Conservation (phyloP, 768 basidiomycete genomes). For the Pleurotus platypus region DNA sequence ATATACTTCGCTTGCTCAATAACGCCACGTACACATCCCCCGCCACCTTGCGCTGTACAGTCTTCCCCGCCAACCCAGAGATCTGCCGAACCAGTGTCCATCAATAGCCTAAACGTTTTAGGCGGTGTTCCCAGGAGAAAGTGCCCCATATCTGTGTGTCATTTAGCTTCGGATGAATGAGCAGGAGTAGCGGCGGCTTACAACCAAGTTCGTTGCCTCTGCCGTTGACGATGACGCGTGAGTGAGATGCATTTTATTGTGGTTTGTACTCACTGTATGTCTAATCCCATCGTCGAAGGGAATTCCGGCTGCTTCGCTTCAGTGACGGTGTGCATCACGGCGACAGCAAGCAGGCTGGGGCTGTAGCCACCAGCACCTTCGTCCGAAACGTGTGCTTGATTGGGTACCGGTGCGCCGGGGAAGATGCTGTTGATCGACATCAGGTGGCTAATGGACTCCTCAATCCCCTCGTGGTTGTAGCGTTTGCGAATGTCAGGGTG, state of each 20-base stretch:
- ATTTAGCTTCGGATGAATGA: too few species aligned
- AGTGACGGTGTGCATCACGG: conserved; percentile 1
- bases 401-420: neutral
- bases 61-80: conserved; percentile 38
- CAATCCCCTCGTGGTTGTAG: conserved; percentile 6
- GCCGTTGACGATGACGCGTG: neutral
- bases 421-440: conserved; percentile 1
- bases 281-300: conserved; percentile 3
- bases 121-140: conserved; percentile 27
- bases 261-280: conserved; percentile 2
- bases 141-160: neutral
- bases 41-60: conserved; percentile 6
- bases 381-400: neutral
- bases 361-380: neutral
- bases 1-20: neutral
- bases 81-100: conserved; percentile 48
- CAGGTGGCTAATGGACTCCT: conserved; percentile 2
- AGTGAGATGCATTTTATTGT: neutral
- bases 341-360: conserved; percentile 1
- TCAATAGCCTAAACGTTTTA: conserved; percentile 32
- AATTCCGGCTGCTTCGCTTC: conserved; percentile 2
- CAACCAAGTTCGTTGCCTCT: conserved; percentile 5
- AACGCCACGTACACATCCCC: conserved; percentile 3
- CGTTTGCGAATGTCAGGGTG: conserved; percentile 3
- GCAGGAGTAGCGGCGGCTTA: neutral